phyloP scores from a whole-genome alignment of 2,329 filamentous ascomycete species.

The Epichloe amarillans region DNA sequence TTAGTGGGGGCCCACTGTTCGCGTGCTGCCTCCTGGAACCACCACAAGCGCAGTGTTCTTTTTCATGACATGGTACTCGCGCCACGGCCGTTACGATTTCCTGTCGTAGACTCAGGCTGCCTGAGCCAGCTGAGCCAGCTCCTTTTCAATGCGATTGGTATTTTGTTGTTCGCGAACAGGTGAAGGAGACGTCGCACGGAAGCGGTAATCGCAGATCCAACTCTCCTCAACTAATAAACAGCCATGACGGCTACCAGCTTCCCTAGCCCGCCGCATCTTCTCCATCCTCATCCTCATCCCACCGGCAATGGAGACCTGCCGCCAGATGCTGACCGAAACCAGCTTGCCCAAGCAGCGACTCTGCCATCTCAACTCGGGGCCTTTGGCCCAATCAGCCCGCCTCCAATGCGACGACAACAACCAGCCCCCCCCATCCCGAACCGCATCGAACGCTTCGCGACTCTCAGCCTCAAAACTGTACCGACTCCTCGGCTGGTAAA shows the following conservation, averaged over 20 bases:
- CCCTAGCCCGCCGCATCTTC: background rate
- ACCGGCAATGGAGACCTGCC: background rate
- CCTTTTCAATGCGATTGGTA: background rate
- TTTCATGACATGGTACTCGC: background rate
- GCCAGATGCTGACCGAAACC: background rate
- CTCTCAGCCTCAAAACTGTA: background rate
- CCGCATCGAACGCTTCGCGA: slow-evolving; percentile 1
- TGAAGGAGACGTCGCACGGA: no score
- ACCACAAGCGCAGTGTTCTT: background rate
- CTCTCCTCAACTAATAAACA: background rate
- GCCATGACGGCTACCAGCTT: background rate
- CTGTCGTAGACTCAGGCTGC: background rate
- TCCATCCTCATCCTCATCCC: background rate
- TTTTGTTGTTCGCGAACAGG: background rate
- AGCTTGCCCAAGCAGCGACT: background rate
- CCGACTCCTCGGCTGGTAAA: background rate
- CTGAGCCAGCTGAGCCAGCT: background rate
- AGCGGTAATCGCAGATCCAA: background rate
- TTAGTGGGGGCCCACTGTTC: no score
- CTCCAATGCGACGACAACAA: slow-evolving; percentile 13
- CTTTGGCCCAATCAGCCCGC: slow-evolving; percentile 16
- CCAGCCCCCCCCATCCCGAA: background rate
- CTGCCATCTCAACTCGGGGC: slow-evolving; percentile 1
- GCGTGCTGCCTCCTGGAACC: no score
- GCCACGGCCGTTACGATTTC: background rate